Base-by-base conservation (phyloP, 371 early-diverging fungal species). In the Rhizomucor miehei region DNA sequence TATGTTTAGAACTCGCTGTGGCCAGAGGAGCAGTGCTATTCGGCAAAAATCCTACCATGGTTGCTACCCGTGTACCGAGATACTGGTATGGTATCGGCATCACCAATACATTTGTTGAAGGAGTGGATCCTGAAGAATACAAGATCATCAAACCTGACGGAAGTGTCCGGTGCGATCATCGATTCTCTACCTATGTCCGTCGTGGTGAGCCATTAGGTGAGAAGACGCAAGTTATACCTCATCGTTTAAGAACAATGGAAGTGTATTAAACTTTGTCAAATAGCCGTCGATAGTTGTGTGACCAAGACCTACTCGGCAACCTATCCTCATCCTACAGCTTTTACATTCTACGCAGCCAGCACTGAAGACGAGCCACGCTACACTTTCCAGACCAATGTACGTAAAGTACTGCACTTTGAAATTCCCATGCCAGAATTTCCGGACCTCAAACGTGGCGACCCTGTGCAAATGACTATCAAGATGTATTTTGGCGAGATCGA, bases 401-500 rank as follows among this genome's bases (percentile, higher is more conserved):
- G 67, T 44, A 79, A 75, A 51, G 63, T 83, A n/a, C 80, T 79
- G 50, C 77, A 83, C 52, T 81, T 81, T 67, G 73, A 74, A 53
- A 79, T 83, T 25, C 81, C 84, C 11, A 83, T 83, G 84, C 80
- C 80, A 3, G 65, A 63, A 8, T 51, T 81, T 16, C 81, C 80
- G 6, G 74, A 64, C 47, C 64, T 57, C 9, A 56, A 44, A 19
- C 49, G 56, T 38, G 74, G 78, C 17, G 75, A 74, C 41, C 67
- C 56, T 12, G 56, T 73, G n/a, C 67, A 75, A 6, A 45, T 74
- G 19, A 63, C 59, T 10, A 75, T 75, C 41, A 75, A 69, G 56
- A 69, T 81, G 80, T 80, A 83, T 47, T 83, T 83, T 65, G 84
- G 84, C 48, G 80, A 81, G 57, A 72, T 80, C 3, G 84, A 83